Conservation (phyloP, 495 filamentous ascomycete species). For the Aspergillus asperescens region DNA sequence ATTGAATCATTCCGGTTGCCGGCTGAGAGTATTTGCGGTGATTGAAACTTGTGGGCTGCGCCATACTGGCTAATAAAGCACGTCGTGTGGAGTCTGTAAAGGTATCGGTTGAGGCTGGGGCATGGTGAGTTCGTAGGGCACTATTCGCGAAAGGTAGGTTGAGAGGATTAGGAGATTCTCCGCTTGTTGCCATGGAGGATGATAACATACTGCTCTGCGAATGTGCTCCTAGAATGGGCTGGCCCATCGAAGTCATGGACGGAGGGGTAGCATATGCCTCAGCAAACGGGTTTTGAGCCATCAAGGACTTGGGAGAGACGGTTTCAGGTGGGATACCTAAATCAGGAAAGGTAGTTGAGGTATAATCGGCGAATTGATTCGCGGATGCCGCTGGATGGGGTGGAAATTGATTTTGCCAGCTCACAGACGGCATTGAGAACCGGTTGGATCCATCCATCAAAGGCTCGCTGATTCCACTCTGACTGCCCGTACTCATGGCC, state of each 20-base stretch:
- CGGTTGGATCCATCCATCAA: constrained; percentile 80
- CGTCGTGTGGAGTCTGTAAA: constrained; percentile 93
- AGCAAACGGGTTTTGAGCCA: constrained; percentile 42
- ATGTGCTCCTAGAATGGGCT: constrained; percentile 45
- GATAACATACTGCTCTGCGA: constrained; percentile 51
- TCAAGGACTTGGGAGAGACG: constrained; percentile 45
- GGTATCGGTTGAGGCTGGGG: constrained; percentile 64
- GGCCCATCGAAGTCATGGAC: constrained; percentile 57
- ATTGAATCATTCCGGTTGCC: constrained; percentile 46
- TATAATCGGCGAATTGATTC: constrained; percentile 59
- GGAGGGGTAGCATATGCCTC: constrained; percentile 52
- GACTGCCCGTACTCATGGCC: constrained; percentile 86
- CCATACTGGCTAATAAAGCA: constrained; percentile 75
- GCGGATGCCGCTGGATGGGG: constrained; percentile 52
- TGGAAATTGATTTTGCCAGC: constrained; percentile 63
- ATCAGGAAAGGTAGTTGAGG: constrained; percentile 40
- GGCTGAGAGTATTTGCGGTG: constrained; percentile 75
- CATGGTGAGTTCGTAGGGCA: constrained; percentile 57
- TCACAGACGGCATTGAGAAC: constrained; percentile 50
- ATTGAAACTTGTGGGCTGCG: constrained; percentile 67
- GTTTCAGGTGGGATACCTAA: constrained; percentile 41
- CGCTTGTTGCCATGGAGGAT: constrained; percentile 52
- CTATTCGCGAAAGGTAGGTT: constrained; percentile 48
- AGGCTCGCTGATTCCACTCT: constrained; percentile 85
- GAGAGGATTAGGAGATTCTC: constrained; percentile 52